Evolutionary conservation across 352 stramenopile species (phyloP), one percentile per base, ranked within the genome.

Genomic region (Phytophthora melonis): DNA sequence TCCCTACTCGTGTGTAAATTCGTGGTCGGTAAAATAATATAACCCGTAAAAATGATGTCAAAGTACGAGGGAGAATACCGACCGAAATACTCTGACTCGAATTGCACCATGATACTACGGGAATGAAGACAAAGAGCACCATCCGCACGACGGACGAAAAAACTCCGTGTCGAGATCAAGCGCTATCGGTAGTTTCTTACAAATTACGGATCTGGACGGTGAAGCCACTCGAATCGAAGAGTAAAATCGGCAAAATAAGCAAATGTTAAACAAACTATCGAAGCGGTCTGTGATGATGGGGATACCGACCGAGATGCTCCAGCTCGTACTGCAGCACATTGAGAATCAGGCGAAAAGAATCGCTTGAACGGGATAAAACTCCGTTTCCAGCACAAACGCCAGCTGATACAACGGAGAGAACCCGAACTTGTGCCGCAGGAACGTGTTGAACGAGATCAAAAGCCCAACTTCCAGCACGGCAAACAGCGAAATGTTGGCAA

Each of bases 361-460:
- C n/a, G 47, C 18, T 54, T 54, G 45, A 27, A 53, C 45, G 5
- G 14, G 6, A 13, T 11, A 27, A 23, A 25, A 11, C 18, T 27
- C 18, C 8, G 45, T 53, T 53, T 53, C 45, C 6, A 53, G 19
- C 16, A 53, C 45, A 25, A 53, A 53, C 45, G 45, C 45, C 10
- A 25, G n/a, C n/a, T 53, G 45, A 27, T 52, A 52, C 43, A 52
- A 8, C 43, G 43, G 14, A 52, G 43, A 52, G n/a, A 52, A 52
- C n/a, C 43, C 14, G n/a, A 52, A 23, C 18, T 8, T n/a, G 43
- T 16, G 43, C n/a, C 6, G 11, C n/a, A 52, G 18, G 16, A 52
- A 21, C 16, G 14, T 52, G 43, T 23, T n/a, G n/a, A 23, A 52
- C 7, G n/a, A n/a, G 7, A 52, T n/a, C 18, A 52, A 23, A 21